These are phyloP conservation scores for Diphasiastrum complanatum DNA, from an alignment of 83 land plant species.

Conservation along the genomic window DNA sequence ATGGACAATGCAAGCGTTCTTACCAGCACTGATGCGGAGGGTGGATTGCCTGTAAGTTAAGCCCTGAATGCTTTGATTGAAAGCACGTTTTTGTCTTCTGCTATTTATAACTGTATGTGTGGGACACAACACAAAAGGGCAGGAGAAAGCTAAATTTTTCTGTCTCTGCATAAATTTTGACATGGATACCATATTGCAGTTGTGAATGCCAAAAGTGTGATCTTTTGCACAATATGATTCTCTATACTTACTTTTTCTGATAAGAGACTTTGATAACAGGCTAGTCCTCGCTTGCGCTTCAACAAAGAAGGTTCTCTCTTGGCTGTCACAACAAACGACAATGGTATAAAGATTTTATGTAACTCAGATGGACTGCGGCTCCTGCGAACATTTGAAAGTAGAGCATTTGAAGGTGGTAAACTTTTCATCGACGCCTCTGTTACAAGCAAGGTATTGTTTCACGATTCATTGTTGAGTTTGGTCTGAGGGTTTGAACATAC, in stretches of 20 bases:
- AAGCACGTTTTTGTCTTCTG: background rate
- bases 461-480: background rate
- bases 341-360: slow-evolving; percentile 76
- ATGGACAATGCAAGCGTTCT: slow-evolving; percentile 73
- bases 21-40: slow-evolving; percentile 69
- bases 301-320: slow-evolving; percentile 75
- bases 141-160: no score
- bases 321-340: slow-evolving; percentile 79
- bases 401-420: slow-evolving; percentile 44
- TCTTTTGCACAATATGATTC: background rate
- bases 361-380: slow-evolving; percentile 64
- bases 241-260: background rate
- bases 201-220: background rate
- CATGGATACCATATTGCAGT: background rate
- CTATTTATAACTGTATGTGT: no score
- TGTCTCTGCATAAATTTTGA: background rate
- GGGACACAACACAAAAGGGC: no score
- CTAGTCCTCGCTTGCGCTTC: slow-evolving; percentile 74
- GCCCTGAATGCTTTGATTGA: slow-evolving; percentile 1
- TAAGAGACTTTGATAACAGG: slow-evolving; percentile 30
- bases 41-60: slow-evolving; percentile 76
- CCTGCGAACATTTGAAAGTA: slow-evolving; percentile 49
- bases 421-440: slow-evolving; percentile 47
- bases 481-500: no score
- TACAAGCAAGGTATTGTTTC: background rate